Evolutionary conservation across 768 basidiomycete genomes (phyloP).

Genomic region (Pisolithus microcarpus): DNA sequence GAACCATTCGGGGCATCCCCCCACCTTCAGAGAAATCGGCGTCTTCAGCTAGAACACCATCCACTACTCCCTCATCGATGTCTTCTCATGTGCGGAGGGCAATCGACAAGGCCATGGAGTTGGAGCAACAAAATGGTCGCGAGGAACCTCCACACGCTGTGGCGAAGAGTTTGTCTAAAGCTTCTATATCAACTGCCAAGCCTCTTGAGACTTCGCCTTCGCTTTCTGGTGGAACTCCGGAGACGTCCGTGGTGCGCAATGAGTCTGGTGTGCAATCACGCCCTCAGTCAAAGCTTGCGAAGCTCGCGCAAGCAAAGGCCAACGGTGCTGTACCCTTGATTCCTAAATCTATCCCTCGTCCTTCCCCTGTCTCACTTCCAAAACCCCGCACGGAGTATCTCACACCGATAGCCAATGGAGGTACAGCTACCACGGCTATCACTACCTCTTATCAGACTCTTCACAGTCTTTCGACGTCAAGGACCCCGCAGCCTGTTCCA

Average conservation of each 20-base stretch:
- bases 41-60: conserved; percentile 18
- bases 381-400: conserved; percentile 58
- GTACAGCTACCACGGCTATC: conserved; percentile 78
- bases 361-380: conserved; percentile 33
- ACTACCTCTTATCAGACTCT: conserved; percentile 75
- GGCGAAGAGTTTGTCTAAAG: conserved; percentile 12
- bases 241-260: conserved; percentile 6
- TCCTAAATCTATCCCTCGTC: conserved; percentile 12
- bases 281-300: conserved; percentile 64
- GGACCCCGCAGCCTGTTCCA: conserved; percentile 14
- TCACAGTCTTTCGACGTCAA: conserved; percentile 44
- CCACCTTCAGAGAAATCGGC: conserved; percentile 19
- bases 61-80: conserved; percentile 39
- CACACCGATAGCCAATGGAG: conserved; percentile 73
- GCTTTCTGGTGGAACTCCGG: conserved; percentile 15
- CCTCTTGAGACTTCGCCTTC: conserved; percentile 13
- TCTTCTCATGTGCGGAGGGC: conserved; percentile 59
- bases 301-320: conserved; percentile 59
- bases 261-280: conserved; percentile 25
- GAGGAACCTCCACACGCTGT: conserved; percentile 8
- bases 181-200: conserved; percentile 18
- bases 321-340: conserved; percentile 17
- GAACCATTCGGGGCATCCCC: conserved; percentile 23
- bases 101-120: conserved; percentile 57
- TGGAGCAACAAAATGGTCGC: conserved; percentile 45